Evolutionary conservation across 208 protist genomes (phyloP).

Genomic region (Leishmania tarentolae): DNA sequence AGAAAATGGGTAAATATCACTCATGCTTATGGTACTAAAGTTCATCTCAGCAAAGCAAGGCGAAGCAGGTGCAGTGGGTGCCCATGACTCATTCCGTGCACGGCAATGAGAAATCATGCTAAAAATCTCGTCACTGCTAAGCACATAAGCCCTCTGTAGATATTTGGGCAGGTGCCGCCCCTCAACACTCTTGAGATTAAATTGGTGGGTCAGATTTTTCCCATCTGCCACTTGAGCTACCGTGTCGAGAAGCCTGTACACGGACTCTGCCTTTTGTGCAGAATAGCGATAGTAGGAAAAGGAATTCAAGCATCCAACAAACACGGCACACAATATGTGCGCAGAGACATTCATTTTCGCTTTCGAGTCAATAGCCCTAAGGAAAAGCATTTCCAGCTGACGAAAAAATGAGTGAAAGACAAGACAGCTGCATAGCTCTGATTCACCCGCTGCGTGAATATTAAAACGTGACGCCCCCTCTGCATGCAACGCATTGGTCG

Average conservation of each 20-base stretch:
- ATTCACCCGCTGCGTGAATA: conserved; percentile 13
- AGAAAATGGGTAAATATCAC: neutral
- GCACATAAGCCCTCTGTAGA: conserved; percentile 3
- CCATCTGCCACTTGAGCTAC: conserved; percentile 12
- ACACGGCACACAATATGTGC: conserved; percentile 2
- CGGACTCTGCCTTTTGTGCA: neutral
- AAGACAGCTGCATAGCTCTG: conserved; percentile 31
- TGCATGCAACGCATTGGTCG: neutral
- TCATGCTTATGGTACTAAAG: neutral
- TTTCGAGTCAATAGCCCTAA: neutral
- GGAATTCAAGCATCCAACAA: conserved; percentile 19
- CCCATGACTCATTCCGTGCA: neutral
- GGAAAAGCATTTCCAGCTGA: conserved; percentile 7
- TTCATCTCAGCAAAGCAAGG: conserved; percentile 10
- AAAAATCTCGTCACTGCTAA: conserved; percentile 20
- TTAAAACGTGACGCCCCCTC: neutral
- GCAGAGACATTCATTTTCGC: conserved; percentile 3
- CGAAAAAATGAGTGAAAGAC: conserved; percentile 24
- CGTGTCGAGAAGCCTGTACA: conserved; percentile 19
- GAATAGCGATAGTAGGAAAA: conserved; percentile 30
- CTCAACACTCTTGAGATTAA: conserved; percentile 1
- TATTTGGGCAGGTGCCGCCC: neutral
- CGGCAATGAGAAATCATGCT: neutral
- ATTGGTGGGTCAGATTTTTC: neutral
- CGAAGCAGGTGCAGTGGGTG: neutral